These are phyloP conservation scores for Nothopassalora personata DNA, from an alignment of 2,329 filamentous ascomycete species.

Conservation along the genomic window DNA sequence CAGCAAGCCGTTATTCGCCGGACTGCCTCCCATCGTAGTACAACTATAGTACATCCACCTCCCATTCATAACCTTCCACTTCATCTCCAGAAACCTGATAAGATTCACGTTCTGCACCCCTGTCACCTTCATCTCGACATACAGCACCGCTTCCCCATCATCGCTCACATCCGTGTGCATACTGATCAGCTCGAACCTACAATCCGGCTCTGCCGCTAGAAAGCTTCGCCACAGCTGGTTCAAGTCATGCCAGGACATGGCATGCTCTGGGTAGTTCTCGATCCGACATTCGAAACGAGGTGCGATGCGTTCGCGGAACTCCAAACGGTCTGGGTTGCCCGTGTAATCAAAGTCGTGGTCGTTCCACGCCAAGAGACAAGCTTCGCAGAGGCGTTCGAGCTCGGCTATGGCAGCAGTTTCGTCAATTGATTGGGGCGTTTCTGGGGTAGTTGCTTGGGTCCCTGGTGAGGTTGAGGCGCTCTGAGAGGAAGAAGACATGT, in stretches of 20 bases:
- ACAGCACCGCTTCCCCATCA: background rate
- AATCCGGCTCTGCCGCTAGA: background rate
- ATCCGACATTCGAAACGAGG: conserved; percentile 3
- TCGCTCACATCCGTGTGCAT: background rate
- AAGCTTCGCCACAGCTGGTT: conserved; percentile 1
- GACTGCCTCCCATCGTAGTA: background rate
- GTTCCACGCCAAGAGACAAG: conserved; percentile 3
- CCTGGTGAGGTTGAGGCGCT: background rate
- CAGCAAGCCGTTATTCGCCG: background rate
- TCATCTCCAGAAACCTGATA: background rate
- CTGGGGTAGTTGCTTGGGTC: background rate
- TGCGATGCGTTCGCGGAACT: background rate
- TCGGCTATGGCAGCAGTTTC: background rate
- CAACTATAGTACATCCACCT: conserved; percentile 1
- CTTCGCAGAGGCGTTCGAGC: background rate
- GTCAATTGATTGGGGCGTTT: background rate
- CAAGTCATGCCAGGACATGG: conserved; percentile 3
- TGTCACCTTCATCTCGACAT: background rate
- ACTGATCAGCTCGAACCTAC: conserved; percentile 1
- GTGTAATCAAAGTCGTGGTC: conserved; percentile 3
- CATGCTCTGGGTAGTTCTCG: conserved; percentile 1
- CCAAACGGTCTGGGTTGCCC: background rate
- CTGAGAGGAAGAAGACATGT: background rate
- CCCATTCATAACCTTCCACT: background rate
- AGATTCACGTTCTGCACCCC: conserved; percentile 2